Evolutionary conservation across 129 eudicot species (phyloP), one percentile per base, ranked within the genome.

Genomic region (Chrysanthemum makinoi): DNA sequence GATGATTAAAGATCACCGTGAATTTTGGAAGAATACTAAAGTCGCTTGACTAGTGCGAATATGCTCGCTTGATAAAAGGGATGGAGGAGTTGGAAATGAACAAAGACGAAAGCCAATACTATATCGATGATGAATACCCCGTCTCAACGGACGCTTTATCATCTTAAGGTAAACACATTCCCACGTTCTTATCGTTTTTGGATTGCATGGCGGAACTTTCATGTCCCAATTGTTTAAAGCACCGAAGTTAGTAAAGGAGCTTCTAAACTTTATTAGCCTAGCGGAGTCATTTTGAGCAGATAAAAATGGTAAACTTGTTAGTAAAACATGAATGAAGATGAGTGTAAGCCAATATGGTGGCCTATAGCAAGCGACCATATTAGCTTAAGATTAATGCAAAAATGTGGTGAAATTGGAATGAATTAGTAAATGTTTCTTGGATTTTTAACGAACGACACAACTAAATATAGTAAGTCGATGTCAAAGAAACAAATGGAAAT

Each of bases 191-290:
- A n/a, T n/a, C n/a, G n/a, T n/a, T n/a, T n/a, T n/a, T n/a, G n/a
- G n/a, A n/a, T n/a, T n/a, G 75, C 97, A 91, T 1, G 80, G 59
- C 2, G 24, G 14, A 11, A 64, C 24, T 5, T 44, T 13, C 1
- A 10, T 66, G 4, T 68, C 22, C 96, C 96, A 89, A 48, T 48
- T 48, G 22, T 61, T 65, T 51, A 89, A 61, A 14, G 39, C 65
- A 4, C 26, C 43, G 12, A 67, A 5, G 80, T 88, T 83, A 1
- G 69, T 48, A 16, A 85, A 79, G 1, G 84, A 60, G 39, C 16
- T 9, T 62, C 26, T 80, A 78, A 88, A 83, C 53, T 70, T 63
- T 50, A 83, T 16, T 35, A 88, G 83, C 74, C 66, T 69, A 6
- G 63, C 57, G 6, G 65, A 74, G 44, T 85, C 83, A 2, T 79